A percentile compares a stretch with the other conserved stretches of the same genome.
Evolutionary conservation across 1,139 yeast genomes (phyloP).

Genomic region (Wickerhamiella pararugosa): DNA sequence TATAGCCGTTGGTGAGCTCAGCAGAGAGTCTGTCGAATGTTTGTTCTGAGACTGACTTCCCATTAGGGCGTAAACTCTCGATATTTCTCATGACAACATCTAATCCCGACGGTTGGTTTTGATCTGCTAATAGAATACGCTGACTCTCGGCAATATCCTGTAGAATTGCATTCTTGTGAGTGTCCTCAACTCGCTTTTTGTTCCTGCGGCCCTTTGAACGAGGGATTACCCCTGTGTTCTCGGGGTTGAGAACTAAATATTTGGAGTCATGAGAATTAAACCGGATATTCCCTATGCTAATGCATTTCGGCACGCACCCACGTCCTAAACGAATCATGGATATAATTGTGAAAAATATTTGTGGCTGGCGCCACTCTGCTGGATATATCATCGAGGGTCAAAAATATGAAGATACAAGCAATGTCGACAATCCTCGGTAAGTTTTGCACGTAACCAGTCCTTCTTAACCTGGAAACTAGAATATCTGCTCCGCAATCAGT

Average conservation of each 20-base stretch:
- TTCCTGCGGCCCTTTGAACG: not conserved
- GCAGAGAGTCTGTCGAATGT: not conserved
- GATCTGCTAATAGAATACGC: not conserved
- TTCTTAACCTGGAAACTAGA: too few species aligned
- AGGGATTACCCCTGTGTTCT: not conserved
- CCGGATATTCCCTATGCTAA: not conserved
- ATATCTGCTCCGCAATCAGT: too few species aligned
- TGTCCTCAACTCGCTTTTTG: not conserved
- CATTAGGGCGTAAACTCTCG: not conserved
- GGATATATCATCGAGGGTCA: too few species aligned
- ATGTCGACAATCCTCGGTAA: too few species aligned
- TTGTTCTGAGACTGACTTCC: not conserved
- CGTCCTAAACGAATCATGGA: not conserved
- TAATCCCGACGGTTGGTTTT: not conserved
- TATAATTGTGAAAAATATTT: too few species aligned
- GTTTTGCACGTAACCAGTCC: too few species aligned
- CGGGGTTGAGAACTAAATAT: not conserved
- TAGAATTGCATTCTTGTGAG: not conserved
- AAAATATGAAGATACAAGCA: too few species aligned
- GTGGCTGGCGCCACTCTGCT: too few species aligned
- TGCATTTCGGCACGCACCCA: not conserved
- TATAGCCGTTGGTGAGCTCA: constrained; percentile 2
- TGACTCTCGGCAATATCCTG: not conserved
- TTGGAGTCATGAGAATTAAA: not conserved
- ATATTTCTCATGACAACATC: not conserved